A percentile compares a stretch with the other conserved stretches of the same genome.
These are phyloP conservation scores for Leptographium lundbergii DNA, from an alignment of 2,329 filamentous ascomycete genomes.

Conservation along the genomic window DNA sequence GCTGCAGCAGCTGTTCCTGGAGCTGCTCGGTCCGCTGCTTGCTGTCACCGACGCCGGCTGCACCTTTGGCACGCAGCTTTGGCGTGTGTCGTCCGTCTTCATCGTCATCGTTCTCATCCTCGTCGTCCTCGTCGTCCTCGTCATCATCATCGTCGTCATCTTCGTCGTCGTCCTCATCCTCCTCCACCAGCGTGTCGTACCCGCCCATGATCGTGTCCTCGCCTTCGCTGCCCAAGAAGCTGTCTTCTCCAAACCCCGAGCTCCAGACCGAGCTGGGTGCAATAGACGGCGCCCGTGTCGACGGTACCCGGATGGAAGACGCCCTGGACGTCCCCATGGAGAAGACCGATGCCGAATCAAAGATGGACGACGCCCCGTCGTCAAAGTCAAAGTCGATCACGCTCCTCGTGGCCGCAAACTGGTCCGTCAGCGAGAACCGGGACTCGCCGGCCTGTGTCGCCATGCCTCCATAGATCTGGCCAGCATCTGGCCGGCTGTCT, in stretches of 20 bases:
- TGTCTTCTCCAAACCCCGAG: background rate
- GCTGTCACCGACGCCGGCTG: background rate
- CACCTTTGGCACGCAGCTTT: background rate
- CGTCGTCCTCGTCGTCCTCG: slow-evolving; percentile 13
- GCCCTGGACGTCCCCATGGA: slow-evolving; percentile 5
- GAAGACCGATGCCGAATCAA: slow-evolving; percentile 17
- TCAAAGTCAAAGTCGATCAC: slow-evolving; percentile 36
- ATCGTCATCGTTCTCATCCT: slow-evolving; percentile 5
- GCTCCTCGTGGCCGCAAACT: slow-evolving; percentile 32
- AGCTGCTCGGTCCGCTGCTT: background rate
- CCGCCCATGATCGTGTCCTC: slow-evolving; percentile 6
- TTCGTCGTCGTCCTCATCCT: slow-evolving; percentile 15
- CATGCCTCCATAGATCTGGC: slow-evolving; percentile 6
- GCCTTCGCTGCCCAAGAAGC: background rate
- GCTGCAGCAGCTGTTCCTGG: background rate
- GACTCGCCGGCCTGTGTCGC: slow-evolving; percentile 24
- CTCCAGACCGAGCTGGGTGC: background rate
- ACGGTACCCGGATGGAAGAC: slow-evolving; percentile 15
- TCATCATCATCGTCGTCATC: slow-evolving; percentile 3
- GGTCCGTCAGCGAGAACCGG: slow-evolving; percentile 33
- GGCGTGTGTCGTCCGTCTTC: background rate
- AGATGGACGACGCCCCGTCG: slow-evolving; percentile 28
- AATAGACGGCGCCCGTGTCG: slow-evolving; percentile 12
- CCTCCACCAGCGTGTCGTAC: slow-evolving; percentile 8
- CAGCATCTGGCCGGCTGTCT: background rate